Base-by-base conservation (phyloP, 768 basidiomycete species). In the Kwoniella newhampshirensis region DNA sequence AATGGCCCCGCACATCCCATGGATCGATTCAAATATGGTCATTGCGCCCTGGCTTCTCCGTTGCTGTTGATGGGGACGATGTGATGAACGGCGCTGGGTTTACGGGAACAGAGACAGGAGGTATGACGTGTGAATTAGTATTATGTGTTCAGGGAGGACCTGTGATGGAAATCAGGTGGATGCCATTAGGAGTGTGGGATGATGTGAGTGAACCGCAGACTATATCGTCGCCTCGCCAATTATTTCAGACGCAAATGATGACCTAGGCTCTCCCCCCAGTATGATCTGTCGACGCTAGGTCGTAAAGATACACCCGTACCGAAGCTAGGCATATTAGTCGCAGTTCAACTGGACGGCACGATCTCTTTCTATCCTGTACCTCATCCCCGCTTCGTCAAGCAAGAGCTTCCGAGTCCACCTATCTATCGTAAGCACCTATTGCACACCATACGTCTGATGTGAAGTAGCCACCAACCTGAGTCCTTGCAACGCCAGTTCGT, bases 11-110 rank as follows among this genome's bases (percentile, higher is more conserved):
- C 17, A 51, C 87, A 0, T 80, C 78, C 1, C 78, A 80, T 7
- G 84, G 86, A 0, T 87, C 86, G 52, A 82, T 99, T 35, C 93
- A 99, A 69, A 86, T 99, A 43, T 99, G 96, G 96, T 81, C 83
- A 1, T 49, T 84, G 23, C 63, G 63, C 21, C 74, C 79, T 0
- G 11, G 15, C 32, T n/a, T n/a, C n/a, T n/a, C n/a, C n/a, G 17
- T 11, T 4, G 12, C 28, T 5, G 27, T 13, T 20, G 21, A 50
- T 36, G 45, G 30, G 30, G 4, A 43, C 40, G 28, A 59, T 37
- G 55, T 39, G 20, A 2, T 48, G 42, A 25, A 43, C 23, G 25
- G 46, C 51, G 27, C 52, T 64, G 32, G 53, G 46, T 35, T n/a
- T n/a, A 32, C 51, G 46, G 46, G 52, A 4, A 37, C 36, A 35